Evolutionary conservation across 257 asterid species (phyloP).

Genomic region (Mentha longifolia): DNA sequence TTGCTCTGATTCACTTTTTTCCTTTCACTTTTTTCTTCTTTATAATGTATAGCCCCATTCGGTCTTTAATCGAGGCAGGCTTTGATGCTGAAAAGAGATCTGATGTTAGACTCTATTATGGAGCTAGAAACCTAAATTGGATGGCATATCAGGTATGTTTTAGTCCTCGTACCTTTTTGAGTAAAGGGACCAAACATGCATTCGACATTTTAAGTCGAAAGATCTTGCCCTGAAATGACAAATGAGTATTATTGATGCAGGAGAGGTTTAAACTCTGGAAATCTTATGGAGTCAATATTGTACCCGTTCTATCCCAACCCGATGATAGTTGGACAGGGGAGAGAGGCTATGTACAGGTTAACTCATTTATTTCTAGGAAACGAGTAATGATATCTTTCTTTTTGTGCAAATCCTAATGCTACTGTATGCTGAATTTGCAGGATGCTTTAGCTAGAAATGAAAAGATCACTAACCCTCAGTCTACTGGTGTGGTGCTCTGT

Average conservation of each 20-base stretch:
- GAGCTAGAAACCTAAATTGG: constrained; percentile 81
- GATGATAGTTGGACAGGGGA: constrained; percentile 84
- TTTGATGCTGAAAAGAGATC: constrained; percentile 74
- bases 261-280: constrained; percentile 87
- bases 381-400: neutral
- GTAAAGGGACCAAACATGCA: neutral
- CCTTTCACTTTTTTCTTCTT: constrained; percentile 19
- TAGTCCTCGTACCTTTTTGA: constrained; percentile 16
- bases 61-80: constrained; percentile 87
- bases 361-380: constrained; percentile 15
- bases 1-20: constrained; percentile 1
- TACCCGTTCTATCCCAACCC: constrained; percentile 90
- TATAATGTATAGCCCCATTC: constrained; percentile 71
- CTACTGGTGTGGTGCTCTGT: constrained; percentile 92
- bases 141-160: constrained; percentile 89
- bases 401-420: constrained; percentile 25
- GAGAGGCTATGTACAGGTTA: constrained; percentile 90
- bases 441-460: constrained; percentile 78
- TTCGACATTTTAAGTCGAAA: neutral
- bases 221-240: neutral
- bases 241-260: constrained; percentile 36
- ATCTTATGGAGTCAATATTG: constrained; percentile 76
- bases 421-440: constrained; percentile 49
- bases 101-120: constrained; percentile 86
- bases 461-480: constrained; percentile 59